Evolutionary conservation across 495 filamentous ascomycete species (phyloP).

Genomic region (Lophium mytilinum): DNA sequence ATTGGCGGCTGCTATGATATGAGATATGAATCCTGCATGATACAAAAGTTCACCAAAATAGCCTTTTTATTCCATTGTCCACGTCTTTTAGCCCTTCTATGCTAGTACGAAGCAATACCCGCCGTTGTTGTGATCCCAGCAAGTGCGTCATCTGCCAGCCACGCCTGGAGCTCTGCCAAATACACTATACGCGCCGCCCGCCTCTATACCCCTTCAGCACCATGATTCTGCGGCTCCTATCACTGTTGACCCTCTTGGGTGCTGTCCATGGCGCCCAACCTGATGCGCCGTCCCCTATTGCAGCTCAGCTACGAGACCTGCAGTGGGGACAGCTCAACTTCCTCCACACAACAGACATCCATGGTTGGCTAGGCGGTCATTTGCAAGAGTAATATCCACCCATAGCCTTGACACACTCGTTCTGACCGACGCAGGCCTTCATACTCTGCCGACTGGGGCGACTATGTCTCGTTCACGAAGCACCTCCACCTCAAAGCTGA

Average conservation of each 20-base stretch:
- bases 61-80: too few relatives aligned
- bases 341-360: slow-evolving; percentile 86
- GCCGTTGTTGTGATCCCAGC: too few relatives aligned
- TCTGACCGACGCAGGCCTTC: slow-evolving; percentile 48
- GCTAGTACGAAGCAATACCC: too few relatives aligned
- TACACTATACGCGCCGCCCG: too few relatives aligned
- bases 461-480: slow-evolving; percentile 87
- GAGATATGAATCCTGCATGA: too few relatives aligned
- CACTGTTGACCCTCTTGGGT: slow-evolving; percentile 32
- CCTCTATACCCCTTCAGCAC: background rate
- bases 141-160: too few relatives aligned
- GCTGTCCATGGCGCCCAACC: slow-evolving; percentile 52
- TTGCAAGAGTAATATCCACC: slow-evolving; percentile 59
- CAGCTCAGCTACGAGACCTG: slow-evolving; percentile 72
- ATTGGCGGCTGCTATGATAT: too few relatives aligned
- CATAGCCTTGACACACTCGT: background rate
- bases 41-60: too few relatives aligned
- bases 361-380: slow-evolving; percentile 94
- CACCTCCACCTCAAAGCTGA: slow-evolving; percentile 75
- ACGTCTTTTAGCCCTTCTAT: too few relatives aligned
- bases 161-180: too few relatives aligned
- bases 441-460: slow-evolving; percentile 93
- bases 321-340: slow-evolving; percentile 92
- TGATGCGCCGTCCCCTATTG: slow-evolving; percentile 65
- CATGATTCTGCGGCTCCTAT: slow-evolving; percentile 14